phyloP scores from a whole-genome alignment of 768 basidiomycete species.

The Serendipita sp. region DNA sequence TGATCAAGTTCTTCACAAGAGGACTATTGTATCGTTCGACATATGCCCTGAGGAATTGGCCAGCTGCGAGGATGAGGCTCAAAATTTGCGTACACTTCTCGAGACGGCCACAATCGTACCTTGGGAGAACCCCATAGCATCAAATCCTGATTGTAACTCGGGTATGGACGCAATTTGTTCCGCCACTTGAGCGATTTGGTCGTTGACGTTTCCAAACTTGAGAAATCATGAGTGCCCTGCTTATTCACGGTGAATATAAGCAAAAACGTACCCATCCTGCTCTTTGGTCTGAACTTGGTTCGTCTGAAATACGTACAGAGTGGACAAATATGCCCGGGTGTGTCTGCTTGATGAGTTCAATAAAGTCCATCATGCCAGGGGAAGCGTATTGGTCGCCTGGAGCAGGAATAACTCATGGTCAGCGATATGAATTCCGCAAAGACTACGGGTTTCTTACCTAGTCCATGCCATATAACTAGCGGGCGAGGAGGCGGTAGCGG shows the following conservation, averaged over 20 bases:
- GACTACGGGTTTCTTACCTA: constrained; percentile 26
- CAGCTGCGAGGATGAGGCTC: constrained; percentile 28
- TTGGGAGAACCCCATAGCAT: constrained; percentile 82
- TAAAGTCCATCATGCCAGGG: constrained; percentile 55
- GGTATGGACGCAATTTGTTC: constrained; percentile 47
- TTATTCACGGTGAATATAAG: background rate
- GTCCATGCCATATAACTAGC: constrained; percentile 63
- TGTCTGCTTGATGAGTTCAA: constrained; percentile 37
- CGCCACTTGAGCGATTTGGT: constrained; percentile 50
- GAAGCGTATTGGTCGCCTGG: constrained; percentile 63
- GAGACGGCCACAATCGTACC: constrained; percentile 23
- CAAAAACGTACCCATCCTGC: constrained; percentile 54
- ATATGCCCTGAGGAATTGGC: constrained; percentile 79
- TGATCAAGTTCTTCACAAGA: constrained; percentile 64
- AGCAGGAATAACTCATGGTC: background rate
- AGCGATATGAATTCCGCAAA: background rate
- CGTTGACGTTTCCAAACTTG: constrained; percentile 66
- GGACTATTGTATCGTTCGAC: constrained; percentile 61
- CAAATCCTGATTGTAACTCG: constrained; percentile 56
- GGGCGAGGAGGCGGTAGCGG: constrained; percentile 23
- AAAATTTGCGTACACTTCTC: background rate
- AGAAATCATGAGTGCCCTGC: constrained; percentile 9
- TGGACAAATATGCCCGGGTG: constrained; percentile 69
- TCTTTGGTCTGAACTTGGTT: constrained; percentile 43
- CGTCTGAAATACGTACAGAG: constrained; percentile 49